phyloP scores from a whole-genome alignment of 2,329 filamentous ascomycete genomes.

The Sphaceloma murrayae region DNA sequence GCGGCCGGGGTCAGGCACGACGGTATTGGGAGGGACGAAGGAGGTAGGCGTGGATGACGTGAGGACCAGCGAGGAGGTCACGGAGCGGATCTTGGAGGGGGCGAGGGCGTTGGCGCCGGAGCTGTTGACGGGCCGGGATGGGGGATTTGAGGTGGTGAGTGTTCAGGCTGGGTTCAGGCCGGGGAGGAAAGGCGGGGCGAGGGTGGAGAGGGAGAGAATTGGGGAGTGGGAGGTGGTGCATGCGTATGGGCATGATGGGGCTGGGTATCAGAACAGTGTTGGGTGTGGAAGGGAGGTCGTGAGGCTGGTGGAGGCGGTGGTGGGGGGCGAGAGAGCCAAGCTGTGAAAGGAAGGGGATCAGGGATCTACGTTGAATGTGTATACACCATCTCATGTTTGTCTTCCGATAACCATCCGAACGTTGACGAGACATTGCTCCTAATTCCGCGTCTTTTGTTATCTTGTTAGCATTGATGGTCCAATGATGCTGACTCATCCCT shows the following conservation, averaged over 20 bases:
- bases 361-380: no score
- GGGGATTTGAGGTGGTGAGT: conserved; percentile 36
- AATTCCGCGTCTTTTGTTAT: no score
- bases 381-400: no score
- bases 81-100: conserved; percentile 30
- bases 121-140: conserved; percentile 27
- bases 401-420: no score
- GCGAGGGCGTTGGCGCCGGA: conserved; percentile 31
- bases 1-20: conserved; percentile 32
- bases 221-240: conserved; percentile 33
- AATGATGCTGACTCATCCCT: no score
- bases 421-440: no score
- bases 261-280: conserved; percentile 31
- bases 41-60: conserved; percentile 31
- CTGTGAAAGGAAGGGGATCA: background rate
- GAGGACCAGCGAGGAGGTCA: conserved; percentile 27
- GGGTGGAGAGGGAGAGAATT: conserved; percentile 34
- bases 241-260: conserved; percentile 41
- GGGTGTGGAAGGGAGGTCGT: conserved; percentile 21
- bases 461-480: no score
- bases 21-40: conserved; percentile 39
- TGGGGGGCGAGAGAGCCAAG: conserved; percentile 17
- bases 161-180: conserved; percentile 38
- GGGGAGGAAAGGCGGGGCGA: conserved; percentile 35
- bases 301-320: conserved; percentile 24